Conservation (phyloP, 2,329 filamentous ascomycete genomes). For the Aspergillus fischeri region DNA sequence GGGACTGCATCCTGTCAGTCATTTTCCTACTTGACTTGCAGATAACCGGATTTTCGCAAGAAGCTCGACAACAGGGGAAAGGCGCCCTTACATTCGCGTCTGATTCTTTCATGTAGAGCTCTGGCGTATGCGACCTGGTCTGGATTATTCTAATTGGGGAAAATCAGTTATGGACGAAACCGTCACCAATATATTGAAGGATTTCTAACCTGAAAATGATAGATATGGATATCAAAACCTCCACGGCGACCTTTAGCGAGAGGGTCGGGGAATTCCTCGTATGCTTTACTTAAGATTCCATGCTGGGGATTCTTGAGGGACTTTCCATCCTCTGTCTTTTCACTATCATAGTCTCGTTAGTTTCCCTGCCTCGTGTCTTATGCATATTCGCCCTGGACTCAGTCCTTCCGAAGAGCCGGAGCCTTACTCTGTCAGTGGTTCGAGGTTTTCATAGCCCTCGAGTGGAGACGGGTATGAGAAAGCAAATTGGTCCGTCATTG, state of each 20-base stretch:
- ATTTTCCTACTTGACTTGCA: neutral
- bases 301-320: slow-evolving; percentile 65
- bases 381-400: neutral
- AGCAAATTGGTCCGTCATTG: slow-evolving; percentile 48
- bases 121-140: slow-evolving; percentile 64
- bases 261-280: slow-evolving; percentile 65
- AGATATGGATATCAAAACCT: slow-evolving; percentile 85
- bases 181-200: neutral
- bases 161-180: neutral
- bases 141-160: slow-evolving; percentile 47
- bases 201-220: slow-evolving; percentile 59
- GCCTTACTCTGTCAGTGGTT: slow-evolving; percentile 44
- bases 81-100: slow-evolving; percentile 64
- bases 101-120: slow-evolving; percentile 72
- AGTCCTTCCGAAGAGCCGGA: neutral
- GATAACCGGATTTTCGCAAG: neutral
- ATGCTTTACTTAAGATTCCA: slow-evolving; percentile 61
- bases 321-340: slow-evolving; percentile 69
- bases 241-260: slow-evolving; percentile 63
- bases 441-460: slow-evolving; percentile 46
- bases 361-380: neutral
- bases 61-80: neutral
- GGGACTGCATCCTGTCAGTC: slow-evolving; percentile 57
- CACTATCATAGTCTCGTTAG: slow-evolving; percentile 34
- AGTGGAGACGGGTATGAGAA: slow-evolving; percentile 55